Percentiles rank a stretch among this genome's conserved stretches.
phyloP scores from a whole-genome alignment of 192 early-diverging fungal species.

The Gaertneriomyces semiglobifer region DNA sequence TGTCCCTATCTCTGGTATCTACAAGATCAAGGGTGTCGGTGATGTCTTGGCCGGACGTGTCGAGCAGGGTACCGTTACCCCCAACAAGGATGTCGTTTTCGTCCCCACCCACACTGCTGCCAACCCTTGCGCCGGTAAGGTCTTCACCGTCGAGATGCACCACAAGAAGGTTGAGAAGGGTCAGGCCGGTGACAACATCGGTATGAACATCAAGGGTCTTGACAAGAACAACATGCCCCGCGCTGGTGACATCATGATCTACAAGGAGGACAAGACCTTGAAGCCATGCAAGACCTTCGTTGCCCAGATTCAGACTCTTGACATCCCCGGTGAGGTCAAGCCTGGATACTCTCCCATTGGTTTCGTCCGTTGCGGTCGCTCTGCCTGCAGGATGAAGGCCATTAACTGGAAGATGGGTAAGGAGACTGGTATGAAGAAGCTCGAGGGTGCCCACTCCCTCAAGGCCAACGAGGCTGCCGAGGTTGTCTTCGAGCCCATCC shows the following conservation, averaged over 20 bases:
- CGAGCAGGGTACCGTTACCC: conserved; percentile 46
- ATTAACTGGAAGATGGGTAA: conserved; percentile 93
- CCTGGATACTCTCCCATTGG: conserved; percentile 93
- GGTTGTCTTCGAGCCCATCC: conserved; percentile 34
- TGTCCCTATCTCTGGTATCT: conserved; percentile 96
- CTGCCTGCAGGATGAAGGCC: conserved; percentile 94
- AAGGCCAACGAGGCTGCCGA: conserved; percentile 68
- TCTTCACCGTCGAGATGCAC: conserved; percentile 99
- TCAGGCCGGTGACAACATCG: conserved; percentile 95
- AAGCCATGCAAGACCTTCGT: conserved; percentile 86
- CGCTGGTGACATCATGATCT: conserved; percentile 93
- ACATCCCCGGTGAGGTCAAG: conserved; percentile 93
- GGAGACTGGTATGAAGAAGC: conserved; percentile 83
- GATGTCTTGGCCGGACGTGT: conserved; percentile 94
- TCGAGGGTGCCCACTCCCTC: conserved; percentile 92
- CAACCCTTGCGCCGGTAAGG: conserved; percentile 85
- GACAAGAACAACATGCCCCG: conserved; percentile 97
- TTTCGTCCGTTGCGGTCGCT: conserved; percentile 95
- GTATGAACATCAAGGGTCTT: conserved; percentile 99
- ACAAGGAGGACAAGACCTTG: conserved; percentile 91
- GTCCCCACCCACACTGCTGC: conserved; percentile 83
- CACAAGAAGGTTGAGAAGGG: conserved; percentile 87
- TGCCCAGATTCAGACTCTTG: conserved; percentile 94
- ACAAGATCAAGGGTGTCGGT: conserved; percentile 98
- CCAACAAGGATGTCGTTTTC: conserved; percentile 69